These are phyloP conservation scores for Gentiana dahurica DNA, from an alignment of 257 asterid species.

Conservation along the genomic window DNA sequence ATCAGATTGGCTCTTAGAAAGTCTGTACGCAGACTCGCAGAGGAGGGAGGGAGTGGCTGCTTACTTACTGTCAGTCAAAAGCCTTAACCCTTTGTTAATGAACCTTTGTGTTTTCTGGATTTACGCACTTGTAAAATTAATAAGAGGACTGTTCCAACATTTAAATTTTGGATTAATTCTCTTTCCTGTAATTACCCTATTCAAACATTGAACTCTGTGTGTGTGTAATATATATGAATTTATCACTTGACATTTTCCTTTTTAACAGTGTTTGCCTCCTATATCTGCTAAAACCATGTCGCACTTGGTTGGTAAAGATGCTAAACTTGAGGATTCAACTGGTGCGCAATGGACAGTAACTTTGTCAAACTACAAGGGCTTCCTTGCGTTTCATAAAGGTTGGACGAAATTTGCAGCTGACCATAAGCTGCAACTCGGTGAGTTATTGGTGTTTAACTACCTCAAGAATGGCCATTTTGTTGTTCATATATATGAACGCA, in stretches of 20 bases:
- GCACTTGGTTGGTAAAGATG: slow-evolving; percentile 24
- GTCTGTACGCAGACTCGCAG: no score
- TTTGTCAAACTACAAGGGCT: slow-evolving; percentile 17
- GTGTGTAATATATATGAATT: no score
- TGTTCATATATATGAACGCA: slow-evolving; percentile 32
- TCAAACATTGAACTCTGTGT: no score
- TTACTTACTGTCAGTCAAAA: no score
- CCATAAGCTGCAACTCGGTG: slow-evolving; percentile 35
- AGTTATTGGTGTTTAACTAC: slow-evolving; percentile 29
- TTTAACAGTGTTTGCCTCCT: slow-evolving; percentile 64
- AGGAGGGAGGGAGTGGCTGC: no score
- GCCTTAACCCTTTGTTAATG: no score
- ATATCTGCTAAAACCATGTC: slow-evolving; percentile 19
- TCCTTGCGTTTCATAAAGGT: slow-evolving; percentile 43
- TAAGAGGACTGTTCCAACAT: no score
- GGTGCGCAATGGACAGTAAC: slow-evolving; percentile 36
- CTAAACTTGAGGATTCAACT: slow-evolving; percentile 36
- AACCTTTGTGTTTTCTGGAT: no score
- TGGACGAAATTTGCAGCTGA: slow-evolving; percentile 41
- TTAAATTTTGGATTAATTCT: no score
- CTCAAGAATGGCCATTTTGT: slow-evolving; percentile 28
- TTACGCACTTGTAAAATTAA: no score
- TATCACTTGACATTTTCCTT: neutral
- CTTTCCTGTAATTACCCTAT: no score
- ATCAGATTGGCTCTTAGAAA: no score